Percentiles rank a stretch among this genome's conserved stretches.
Evolutionary conservation across 768 basidiomycete genomes (phyloP).

Genomic region (Amanita phalloides): DNA sequence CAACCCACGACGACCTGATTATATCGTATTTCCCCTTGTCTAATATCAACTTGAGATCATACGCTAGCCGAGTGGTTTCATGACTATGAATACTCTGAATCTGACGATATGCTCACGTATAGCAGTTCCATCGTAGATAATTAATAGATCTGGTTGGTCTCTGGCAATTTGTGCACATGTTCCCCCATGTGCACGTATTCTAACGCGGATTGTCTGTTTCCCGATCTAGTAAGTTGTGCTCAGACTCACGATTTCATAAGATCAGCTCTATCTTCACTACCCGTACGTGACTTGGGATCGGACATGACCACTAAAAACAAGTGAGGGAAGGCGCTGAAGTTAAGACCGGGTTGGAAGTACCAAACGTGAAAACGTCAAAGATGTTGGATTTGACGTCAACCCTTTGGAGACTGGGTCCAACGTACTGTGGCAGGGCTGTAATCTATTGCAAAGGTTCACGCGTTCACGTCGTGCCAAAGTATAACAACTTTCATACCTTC

Average conservation of each 20-base stretch:
- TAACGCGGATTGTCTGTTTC: conserved; percentile 16
- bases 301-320: conserved; percentile 52
- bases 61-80: conserved; percentile 30
- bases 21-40: conserved; percentile 64
- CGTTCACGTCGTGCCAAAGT: not conserved
- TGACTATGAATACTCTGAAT: not conserved
- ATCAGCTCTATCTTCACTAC: conserved; percentile 58
- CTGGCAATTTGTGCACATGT: conserved; percentile 49
- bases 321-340: not conserved
- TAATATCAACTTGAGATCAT: conserved; percentile 60
- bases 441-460: conserved; percentile 25
- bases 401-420: conserved; percentile 51
- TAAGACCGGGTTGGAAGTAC: conserved; percentile 31
- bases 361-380: conserved; percentile 70
- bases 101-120: conserved; percentile 41
- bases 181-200: conserved; percentile 67
- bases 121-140: conserved; percentile 60
- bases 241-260: conserved; percentile 51
- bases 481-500: conserved; percentile 28
- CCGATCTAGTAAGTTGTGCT: not conserved
- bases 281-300: conserved; percentile 60
- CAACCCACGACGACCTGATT: conserved; percentile 73
- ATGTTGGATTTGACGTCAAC: conserved; percentile 51
- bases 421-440: conserved; percentile 52
- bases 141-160: conserved; percentile 38